Base-by-base conservation (phyloP, 2,329 filamentous ascomycete species). In the Magnaporthales sp. region DNA sequence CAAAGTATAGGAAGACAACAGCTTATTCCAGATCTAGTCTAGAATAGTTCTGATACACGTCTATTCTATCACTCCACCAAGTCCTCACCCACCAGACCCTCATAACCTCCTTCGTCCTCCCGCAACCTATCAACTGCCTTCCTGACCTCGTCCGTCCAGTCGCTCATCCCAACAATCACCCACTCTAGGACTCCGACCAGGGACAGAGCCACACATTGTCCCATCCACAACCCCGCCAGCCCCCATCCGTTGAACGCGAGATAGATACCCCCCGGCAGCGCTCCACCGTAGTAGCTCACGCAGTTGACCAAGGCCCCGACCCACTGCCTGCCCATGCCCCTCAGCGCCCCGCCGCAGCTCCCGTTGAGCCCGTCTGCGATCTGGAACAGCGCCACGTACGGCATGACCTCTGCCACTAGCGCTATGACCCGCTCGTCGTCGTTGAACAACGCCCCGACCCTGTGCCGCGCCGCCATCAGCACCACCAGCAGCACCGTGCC, bases 181-280 rank as follows among this genome's bases (percentile, higher is more conserved):
- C 92, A 96, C 74, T 96, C 91, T 11, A 91, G 74, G 1, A 83
- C 80, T 2, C 92, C 92, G 0, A 96, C 92, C 26, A 95, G 79
- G 74, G 93, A 96, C 32, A 96, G 76, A 0, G 91, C 91, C 68
- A 92, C 87, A 73, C 91, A 93, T 74, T 94, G 91, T 19, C 91
- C 92, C 38, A 95, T 80, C 92, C 92, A 96, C 19, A 96, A 78
- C 0, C 92, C 92, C 22, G 83, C 82, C 1, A 96, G 79, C 0
- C 92, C 92, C 91, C 91, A 95, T 22, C 91, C 91, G 73, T 95
- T 86, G 56, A 95, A 95, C 1, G 92, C 92, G 31, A 96, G 85
- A 78, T 86, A 95, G 66, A 96, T 91, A 0, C 92, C 92, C n/a
- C 89, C 79, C 0, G 92, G 92, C 66, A 96, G 75, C 0, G 92